Percentiles rank a stretch among this genome's conserved stretches.
Evolutionary conservation across 768 basidiomycete genomes (phyloP).

Genomic region (Hericium erinaceus): DNA sequence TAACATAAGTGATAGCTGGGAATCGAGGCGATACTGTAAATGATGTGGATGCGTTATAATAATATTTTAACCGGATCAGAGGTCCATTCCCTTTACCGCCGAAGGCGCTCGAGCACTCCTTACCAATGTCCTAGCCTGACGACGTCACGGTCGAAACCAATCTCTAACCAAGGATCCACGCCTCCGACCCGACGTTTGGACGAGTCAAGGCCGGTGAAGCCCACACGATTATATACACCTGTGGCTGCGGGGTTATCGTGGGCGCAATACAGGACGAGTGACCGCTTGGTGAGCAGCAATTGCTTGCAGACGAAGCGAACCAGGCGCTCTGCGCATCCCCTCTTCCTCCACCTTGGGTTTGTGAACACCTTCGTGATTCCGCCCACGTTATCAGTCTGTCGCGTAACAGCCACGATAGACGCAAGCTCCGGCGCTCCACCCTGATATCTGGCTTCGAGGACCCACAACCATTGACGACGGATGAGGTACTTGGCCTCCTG

Average conservation of each 20-base stretch:
- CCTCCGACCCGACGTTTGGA: slow-evolving; percentile 25
- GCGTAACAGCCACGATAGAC: slow-evolving; percentile 59
- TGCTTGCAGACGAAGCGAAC: slow-evolving; percentile 46
- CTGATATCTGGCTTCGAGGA: slow-evolving; percentile 36
- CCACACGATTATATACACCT: slow-evolving; percentile 53
- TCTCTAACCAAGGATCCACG: slow-evolving; percentile 49
- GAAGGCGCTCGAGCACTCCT: slow-evolving; percentile 4
- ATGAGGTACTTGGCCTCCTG: slow-evolving; percentile 47
- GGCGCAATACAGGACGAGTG: slow-evolving; percentile 60
- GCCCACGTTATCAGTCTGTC: slow-evolving; percentile 46
- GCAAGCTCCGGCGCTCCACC: slow-evolving; percentile 33
- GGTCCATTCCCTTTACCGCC: too few relatives aligned
- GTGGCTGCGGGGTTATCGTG: slow-evolving; percentile 42
- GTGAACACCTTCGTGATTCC: slow-evolving; percentile 72
- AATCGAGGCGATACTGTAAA: too few relatives aligned
- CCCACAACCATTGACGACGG: slow-evolving; percentile 42
- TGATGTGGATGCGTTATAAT: too few relatives aligned
- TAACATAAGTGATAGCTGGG: too few relatives aligned
- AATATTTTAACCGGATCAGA: too few relatives aligned
- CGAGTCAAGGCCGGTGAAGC: slow-evolving; percentile 47
- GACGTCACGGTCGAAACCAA: slow-evolving; percentile 43
- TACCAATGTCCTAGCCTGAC: slow-evolving; percentile 65
- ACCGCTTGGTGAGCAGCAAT: slow-evolving; percentile 34
- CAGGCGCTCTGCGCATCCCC: slow-evolving; percentile 53
- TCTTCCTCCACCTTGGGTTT: slow-evolving; percentile 37